phyloP scores from a whole-genome alignment of 495 filamentous ascomycete genomes.

The Xylaria scruposa region DNA sequence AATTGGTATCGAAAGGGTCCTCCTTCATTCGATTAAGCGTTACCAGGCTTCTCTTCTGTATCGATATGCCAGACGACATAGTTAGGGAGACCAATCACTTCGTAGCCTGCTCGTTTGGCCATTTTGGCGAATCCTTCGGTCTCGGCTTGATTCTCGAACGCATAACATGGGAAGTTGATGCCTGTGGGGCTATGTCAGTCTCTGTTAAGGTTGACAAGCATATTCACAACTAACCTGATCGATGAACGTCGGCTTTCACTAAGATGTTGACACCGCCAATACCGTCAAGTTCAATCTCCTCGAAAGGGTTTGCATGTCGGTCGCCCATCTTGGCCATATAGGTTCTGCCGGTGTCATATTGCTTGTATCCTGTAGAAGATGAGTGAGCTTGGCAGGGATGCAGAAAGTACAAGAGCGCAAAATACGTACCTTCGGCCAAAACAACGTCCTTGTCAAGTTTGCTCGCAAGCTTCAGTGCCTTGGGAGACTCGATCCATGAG shows the following conservation, averaged over 20 bases:
- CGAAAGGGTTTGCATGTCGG: constrained; percentile 88
- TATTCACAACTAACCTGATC: constrained; percentile 69
- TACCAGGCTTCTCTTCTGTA: constrained; percentile 95
- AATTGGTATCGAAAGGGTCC: constrained; percentile 7
- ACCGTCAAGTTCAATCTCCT: constrained; percentile 89
- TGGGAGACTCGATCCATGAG: constrained; percentile 95
- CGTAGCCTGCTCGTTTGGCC: constrained; percentile 95
- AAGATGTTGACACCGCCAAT: constrained; percentile 97
- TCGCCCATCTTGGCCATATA: constrained; percentile 89
- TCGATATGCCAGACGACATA: constrained; percentile 99
- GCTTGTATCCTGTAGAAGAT: constrained; percentile 74
- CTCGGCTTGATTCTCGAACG: constrained; percentile 99
- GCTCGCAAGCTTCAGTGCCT: constrained; percentile 73
- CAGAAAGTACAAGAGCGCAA: constrained; percentile 14
- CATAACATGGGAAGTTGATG: constrained; percentile 96
- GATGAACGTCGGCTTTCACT: constrained; percentile 96
- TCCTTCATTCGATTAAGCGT: constrained; percentile 51
- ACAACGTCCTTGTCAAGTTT: constrained; percentile 79
- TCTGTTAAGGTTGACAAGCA: neutral
- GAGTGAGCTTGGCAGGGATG: constrained; percentile 16
- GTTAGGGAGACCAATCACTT: constrained; percentile 91
- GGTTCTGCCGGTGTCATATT: constrained; percentile 86
- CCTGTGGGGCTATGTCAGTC: constrained; percentile 55
- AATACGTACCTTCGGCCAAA: constrained; percentile 76
- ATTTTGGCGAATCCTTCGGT: constrained; percentile 98